Conservation (phyloP, 2,329 filamentous ascomycete species). For the Westerdykella aurantiaca region DNA sequence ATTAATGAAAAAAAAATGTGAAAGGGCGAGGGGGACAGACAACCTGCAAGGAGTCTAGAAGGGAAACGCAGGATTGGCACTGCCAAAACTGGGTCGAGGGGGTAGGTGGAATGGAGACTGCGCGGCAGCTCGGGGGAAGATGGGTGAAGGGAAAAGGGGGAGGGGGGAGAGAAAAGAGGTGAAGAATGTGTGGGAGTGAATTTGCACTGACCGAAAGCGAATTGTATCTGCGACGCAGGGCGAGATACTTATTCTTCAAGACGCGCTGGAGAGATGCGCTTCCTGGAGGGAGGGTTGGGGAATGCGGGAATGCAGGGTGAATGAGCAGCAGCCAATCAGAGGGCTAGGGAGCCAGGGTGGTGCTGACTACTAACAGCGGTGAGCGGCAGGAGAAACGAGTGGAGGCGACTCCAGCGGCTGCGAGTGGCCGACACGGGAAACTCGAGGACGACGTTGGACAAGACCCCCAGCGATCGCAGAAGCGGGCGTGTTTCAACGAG, state of each 20-base stretch:
- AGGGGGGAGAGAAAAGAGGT: not conserved
- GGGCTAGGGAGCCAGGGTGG: conserved; percentile 10
- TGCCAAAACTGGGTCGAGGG: conserved; percentile 13
- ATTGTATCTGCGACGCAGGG: conserved; percentile 18
- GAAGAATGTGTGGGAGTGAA: conserved; percentile 2
- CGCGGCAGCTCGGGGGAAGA: conserved; percentile 18
- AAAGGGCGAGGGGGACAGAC: conserved; percentile 12
- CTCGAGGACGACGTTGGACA: conserved; percentile 21
- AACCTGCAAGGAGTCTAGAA: conserved; percentile 12
- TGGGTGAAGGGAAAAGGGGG: not conserved
- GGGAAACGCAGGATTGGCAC: conserved; percentile 19
- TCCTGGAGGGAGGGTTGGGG: conserved; percentile 4
- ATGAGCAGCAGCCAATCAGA: conserved; percentile 28
- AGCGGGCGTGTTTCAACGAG: conserved; percentile 34
- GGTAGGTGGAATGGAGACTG: conserved; percentile 14
- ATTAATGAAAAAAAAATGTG: conserved; percentile 9
- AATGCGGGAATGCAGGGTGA: conserved; percentile 19
- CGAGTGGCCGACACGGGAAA: conserved; percentile 25
- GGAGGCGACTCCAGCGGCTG: conserved; percentile 21
- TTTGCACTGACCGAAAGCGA: conserved; percentile 11
- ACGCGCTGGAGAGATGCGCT: conserved; percentile 12
- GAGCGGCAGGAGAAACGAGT: conserved; percentile 18
- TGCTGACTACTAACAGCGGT: conserved; percentile 5
- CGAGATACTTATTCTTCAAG: conserved; percentile 29
- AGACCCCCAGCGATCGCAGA: conserved; percentile 13